phyloP scores from a whole-genome alignment of 2,329 filamentous ascomycete species.

The Hypoxylon sp. region DNA sequence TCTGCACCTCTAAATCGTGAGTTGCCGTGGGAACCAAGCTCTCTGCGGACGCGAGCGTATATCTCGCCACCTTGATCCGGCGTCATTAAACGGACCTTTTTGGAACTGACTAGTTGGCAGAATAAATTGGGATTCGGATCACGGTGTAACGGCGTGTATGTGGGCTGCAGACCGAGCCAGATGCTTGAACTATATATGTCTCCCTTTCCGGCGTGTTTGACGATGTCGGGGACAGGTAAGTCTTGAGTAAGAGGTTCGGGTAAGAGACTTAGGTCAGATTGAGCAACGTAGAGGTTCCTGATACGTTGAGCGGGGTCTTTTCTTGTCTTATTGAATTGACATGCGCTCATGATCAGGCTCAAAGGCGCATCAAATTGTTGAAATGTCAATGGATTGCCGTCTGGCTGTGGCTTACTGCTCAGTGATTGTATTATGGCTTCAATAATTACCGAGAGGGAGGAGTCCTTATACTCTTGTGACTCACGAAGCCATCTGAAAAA shows the following conservation, averaged over 20 bases:
- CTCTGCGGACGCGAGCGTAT: slow-evolving; percentile 68
- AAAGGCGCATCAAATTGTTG: slow-evolving; percentile 73
- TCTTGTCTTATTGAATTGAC: slow-evolving; percentile 62
- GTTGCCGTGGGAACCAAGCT: slow-evolving; percentile 58
- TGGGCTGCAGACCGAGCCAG: slow-evolving; percentile 90
- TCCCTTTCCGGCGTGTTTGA: slow-evolving; percentile 76
- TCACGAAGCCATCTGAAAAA: slow-evolving; percentile 46
- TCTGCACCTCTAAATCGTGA: slow-evolving; percentile 79
- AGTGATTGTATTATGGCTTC: slow-evolving; percentile 46
- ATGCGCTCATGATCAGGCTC: slow-evolving; percentile 72
- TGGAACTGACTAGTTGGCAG: slow-evolving; percentile 81
- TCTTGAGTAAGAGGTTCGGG: slow-evolving; percentile 74
- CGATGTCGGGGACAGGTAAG: slow-evolving; percentile 76
- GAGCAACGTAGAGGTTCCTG: slow-evolving; percentile 84
- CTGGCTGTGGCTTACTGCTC: background rate
- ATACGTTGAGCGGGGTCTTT: slow-evolving; percentile 29
- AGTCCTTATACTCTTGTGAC: slow-evolving; percentile 11
- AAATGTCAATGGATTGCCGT: slow-evolving; percentile 58
- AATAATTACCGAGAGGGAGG: slow-evolving; percentile 44
- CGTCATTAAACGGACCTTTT: slow-evolving; percentile 79
- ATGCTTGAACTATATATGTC: slow-evolving; percentile 90
- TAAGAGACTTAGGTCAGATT: slow-evolving; percentile 79
- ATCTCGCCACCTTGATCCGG: slow-evolving; percentile 75
- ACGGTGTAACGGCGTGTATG: slow-evolving; percentile 89
- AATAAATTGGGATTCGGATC: slow-evolving; percentile 97